Evolutionary conservation across 2,329 filamentous ascomycete genomes (phyloP).

Genomic region (Daldinia eschscholtzii): DNA sequence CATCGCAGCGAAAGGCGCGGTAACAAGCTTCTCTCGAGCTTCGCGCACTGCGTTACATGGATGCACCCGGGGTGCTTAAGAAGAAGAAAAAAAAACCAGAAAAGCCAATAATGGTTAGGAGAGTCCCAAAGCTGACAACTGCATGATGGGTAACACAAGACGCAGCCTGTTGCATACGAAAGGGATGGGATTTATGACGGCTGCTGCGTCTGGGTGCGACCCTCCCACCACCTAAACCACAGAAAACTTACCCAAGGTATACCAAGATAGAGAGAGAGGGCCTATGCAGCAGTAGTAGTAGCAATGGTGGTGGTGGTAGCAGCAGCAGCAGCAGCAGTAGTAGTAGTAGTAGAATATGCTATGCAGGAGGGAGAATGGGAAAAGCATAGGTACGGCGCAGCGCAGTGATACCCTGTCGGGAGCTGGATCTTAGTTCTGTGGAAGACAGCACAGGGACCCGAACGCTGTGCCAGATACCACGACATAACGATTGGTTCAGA

Average conservation of each 20-base stretch:
- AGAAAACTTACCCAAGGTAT: slow-evolving; percentile 13
- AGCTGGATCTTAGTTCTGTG: slow-evolving; percentile 45
- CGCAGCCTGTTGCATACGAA: slow-evolving; percentile 45
- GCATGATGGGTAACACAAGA: slow-evolving; percentile 45
- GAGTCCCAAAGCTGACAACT: slow-evolving; percentile 44
- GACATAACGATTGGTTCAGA: slow-evolving; percentile 44
- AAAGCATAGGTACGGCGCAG: slow-evolving; percentile 30
- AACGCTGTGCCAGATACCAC: slow-evolving; percentile 44
- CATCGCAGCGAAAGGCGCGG: slow-evolving; percentile 37
- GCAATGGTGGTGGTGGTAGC: not conserved
- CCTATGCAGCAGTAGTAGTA: not conserved
- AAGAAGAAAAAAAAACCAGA: not conserved
- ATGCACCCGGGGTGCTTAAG: slow-evolving; percentile 38
- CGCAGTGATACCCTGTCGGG: slow-evolving; percentile 45
- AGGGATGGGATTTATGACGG: slow-evolving; percentile 45
- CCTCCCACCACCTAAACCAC: slow-evolving; percentile 40
- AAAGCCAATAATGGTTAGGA: slow-evolving; percentile 39
- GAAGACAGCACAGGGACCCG: slow-evolving; percentile 40
- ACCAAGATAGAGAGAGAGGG: slow-evolving; percentile 16
- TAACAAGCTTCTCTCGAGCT: slow-evolving; percentile 33
- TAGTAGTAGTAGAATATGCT: not conserved
- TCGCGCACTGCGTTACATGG: slow-evolving; percentile 35
- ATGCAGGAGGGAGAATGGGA: slow-evolving; percentile 22
- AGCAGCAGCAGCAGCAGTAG: too few species aligned
- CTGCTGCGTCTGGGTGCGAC: slow-evolving; percentile 44